Base-by-base conservation (phyloP, 2,329 filamentous ascomycete species). In the Alternaria solani region DNA sequence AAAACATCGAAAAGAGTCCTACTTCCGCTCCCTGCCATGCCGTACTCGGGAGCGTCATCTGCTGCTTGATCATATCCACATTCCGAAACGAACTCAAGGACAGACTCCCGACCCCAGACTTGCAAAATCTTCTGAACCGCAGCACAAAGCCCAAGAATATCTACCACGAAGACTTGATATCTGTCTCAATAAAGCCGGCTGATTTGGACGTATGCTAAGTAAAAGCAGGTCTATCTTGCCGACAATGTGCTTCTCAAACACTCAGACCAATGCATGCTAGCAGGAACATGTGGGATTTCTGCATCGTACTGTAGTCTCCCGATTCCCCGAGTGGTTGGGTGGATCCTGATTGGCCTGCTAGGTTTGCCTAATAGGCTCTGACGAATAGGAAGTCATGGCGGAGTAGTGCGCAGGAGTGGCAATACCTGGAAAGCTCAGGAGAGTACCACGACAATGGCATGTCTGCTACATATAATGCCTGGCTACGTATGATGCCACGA, bases 331-430 rank as follows among this genome's bases (percentile, higher is more conserved):
- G 30, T 48, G 30, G 46, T n/a, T 16, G 46, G 20, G 8, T 36
- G 30, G 46, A 30, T 25, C 30, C 11, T 36, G 18, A 48, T 48
- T 48, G 46, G 46, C 46, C 46, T 34, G 46, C 25, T 7, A 23
- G 46, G 25, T 18, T 20, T 48, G 30, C 30, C 46, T 20, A 48
- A 30, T 12, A 32, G 30, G 20, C 20, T 48, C 18, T 48, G 46
- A 36, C 46, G 28, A 48, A 36, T 48, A 48, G 46, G 46, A 48
- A 34, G 12, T 36, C 30, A 36, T 48, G 46, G 46, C 46, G 30
- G 41, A 43, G 41, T 43, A 42, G 39, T 42, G 20, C 39, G 12
- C 41, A 12, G 44, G 30, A 48, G 44, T 48, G 28, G 44, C 44
- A 14, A 48, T 34, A 23, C 34, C 44, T 32, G n/a, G 18, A 47